Evolutionary conservation across 169 alveolate genomes (phyloP), one percentile per base, ranked within the genome.

Genomic region (Plasmodium vivax): DNA sequence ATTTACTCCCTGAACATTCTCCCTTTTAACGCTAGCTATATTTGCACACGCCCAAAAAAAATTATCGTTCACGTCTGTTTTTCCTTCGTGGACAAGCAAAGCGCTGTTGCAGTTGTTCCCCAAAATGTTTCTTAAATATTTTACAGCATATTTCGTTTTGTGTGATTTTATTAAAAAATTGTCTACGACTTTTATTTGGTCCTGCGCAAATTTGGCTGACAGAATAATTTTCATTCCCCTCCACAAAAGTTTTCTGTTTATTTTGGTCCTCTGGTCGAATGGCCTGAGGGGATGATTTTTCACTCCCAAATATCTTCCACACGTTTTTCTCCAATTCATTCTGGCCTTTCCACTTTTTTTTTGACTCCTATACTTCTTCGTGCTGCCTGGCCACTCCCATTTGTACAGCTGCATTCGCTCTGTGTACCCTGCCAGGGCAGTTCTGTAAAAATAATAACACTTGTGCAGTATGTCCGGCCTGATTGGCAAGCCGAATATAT

Each of bases 21-120:
- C 98, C 34, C 97, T 93, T 38, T 97, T 79, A 8, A 97, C 97
- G 54, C 97, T 97, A 12, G 98, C 96, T 45, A 97, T 97, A 85
- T 97, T 97, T 30, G 98, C 98, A 41, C 98, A 96, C 2, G 98
- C 96, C 98, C 98, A 97, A 45, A 98, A 95, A 96, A 97, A 97
- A 91, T 97, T 96, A 23, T 97, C 98, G 93, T 97, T 97, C 34
- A 97, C 96, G 87, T 97, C 98, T 1, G 94, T 82, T 71, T 84
- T 82, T 2, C 98, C 98, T 43, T 95, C 97, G 83, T 96, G 97
- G 9, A 96, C 98, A 71, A 96, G 92, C 75, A 97, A 83, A n/a
- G 98, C 98, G 19, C 98, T 96, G 77, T 96, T 97, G 88, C 98
- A 97, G 14, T 93, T 79, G 6, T 5, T 85, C 90, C 98, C 98